Evolutionary conservation across 2,329 filamentous ascomycete species (phyloP).

Genomic region (Aspergillus costaricaensis): DNA sequence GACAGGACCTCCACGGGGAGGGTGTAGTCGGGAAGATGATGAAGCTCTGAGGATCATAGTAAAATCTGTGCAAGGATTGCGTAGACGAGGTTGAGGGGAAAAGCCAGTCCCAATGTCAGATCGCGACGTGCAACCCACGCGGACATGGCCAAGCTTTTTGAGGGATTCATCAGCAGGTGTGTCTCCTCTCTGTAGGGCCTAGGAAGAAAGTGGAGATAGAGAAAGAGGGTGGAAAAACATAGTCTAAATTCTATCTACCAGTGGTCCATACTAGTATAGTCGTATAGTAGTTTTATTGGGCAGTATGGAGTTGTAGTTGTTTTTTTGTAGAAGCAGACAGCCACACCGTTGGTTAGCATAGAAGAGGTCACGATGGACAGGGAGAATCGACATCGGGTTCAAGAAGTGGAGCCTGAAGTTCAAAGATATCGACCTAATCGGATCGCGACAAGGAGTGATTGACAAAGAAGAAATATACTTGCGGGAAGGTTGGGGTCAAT

Average conservation of each 20-base stretch:
- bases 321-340: neutral
- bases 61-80: conserved; percentile 5
- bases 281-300: neutral
- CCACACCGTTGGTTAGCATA: neutral
- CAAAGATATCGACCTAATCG: neutral
- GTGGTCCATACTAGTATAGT: neutral
- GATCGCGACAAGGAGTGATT: neutral
- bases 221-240: neutral
- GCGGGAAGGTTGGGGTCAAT: neutral
- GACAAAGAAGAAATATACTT: neutral
- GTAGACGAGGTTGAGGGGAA: conserved; percentile 8
- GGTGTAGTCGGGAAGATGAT: neutral
- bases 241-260: neutral
- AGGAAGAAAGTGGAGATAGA: conserved; percentile 13
- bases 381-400: neutral
- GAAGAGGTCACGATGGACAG: neutral
- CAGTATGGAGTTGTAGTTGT: no score
- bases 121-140: conserved; percentile 10
- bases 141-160: conserved; percentile 20
- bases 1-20: no score
- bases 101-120: neutral
- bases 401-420: neutral
- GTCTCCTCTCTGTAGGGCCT: conserved; percentile 4
- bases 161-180: conserved; percentile 17
- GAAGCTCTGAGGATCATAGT: conserved; percentile 1